phyloP scores from a whole-genome alignment of 2,329 filamentous ascomycete genomes.

The Tympanopsis confertula region DNA sequence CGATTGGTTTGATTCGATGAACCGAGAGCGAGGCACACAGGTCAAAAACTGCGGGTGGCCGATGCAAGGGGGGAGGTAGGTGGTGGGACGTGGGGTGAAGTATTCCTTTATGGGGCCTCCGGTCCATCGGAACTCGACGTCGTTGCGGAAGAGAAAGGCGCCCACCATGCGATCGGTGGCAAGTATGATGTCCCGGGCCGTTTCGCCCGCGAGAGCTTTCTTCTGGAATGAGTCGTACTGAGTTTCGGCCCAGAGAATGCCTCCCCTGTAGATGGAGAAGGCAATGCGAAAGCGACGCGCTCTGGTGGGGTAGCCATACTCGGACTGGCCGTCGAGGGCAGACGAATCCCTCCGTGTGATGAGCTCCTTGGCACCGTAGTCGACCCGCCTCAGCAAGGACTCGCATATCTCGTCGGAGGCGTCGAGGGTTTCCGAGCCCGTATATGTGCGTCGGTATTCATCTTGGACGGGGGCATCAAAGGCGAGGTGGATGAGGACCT shows the following conservation, averaged over 20 bases:
- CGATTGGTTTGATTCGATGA: constrained; percentile 28
- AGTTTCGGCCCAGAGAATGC: constrained; percentile 27
- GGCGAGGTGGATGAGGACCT: constrained; percentile 29
- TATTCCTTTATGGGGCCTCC: constrained; percentile 27
- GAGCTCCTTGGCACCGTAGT: constrained; percentile 38
- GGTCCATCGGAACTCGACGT: constrained; percentile 35
- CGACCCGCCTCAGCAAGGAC: constrained; percentile 34
- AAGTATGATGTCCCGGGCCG: constrained; percentile 32
- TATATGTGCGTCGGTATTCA: constrained; percentile 32
- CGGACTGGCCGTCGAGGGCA: constrained; percentile 25
- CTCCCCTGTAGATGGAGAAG: constrained; percentile 30
- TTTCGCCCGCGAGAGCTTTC: constrained; percentile 26
- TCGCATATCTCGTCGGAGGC: constrained; percentile 33
- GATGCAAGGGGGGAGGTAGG: constrained; percentile 22
- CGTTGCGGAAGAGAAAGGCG: constrained; percentile 35
- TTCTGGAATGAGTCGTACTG: constrained; percentile 38
- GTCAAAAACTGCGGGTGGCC: constrained; percentile 29
- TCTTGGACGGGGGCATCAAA: constrained; percentile 31
- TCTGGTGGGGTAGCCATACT: constrained; percentile 23
- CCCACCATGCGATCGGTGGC: constrained; percentile 37
- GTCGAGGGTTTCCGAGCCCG: constrained; percentile 28
- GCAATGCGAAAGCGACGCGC: constrained; percentile 34
- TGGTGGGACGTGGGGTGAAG: constrained; percentile 20
- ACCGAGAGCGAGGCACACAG: constrained; percentile 32
- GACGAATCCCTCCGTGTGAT: constrained; percentile 37